Evolutionary conservation across 306 rosid genomes (phyloP).

Genomic region (Lathyrus tuberosus): DNA sequence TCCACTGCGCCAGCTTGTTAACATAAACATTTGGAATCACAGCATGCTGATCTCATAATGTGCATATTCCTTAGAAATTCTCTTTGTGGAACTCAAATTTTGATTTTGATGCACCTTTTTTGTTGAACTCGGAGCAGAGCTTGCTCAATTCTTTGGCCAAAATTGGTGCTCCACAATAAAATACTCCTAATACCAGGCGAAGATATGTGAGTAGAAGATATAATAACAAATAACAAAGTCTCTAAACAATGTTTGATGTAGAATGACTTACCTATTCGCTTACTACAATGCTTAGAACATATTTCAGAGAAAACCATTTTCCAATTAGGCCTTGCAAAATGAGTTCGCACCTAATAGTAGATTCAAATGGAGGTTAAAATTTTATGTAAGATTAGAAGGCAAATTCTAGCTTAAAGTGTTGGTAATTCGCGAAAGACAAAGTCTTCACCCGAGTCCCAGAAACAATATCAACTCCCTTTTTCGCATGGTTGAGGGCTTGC

Average conservation of each 20-base stretch:
- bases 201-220: slow-evolving; percentile 23
- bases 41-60: no score
- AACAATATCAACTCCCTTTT: slow-evolving; percentile 95
- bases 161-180: slow-evolving; percentile 95
- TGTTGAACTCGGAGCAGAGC: slow-evolving; percentile 89
- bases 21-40: not conserved
- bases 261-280: slow-evolving; percentile 64
- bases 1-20: not conserved
- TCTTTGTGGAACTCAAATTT: slow-evolving; percentile 97
- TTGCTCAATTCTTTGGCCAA: slow-evolving; percentile 91
- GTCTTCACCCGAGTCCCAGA: slow-evolving; percentile 86
- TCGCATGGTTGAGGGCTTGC: slow-evolving; percentile 98
- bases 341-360: slow-evolving; percentile 80
- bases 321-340: slow-evolving; percentile 99
- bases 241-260: slow-evolving; percentile 25
- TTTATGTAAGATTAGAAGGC: no score
- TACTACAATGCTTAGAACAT: slow-evolving; percentile 83
- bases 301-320: slow-evolving; percentile 91
- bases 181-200: slow-evolving; percentile 64
- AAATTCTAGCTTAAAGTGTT: no score
- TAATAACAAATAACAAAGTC: no score
- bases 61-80: slow-evolving; percentile 57
- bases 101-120: slow-evolving; percentile 75
- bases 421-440: slow-evolving; percentile 9
- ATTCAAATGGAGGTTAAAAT: not conserved